Evolutionary conservation across 2,329 filamentous ascomycete genomes (phyloP), one percentile per base, ranked within the genome.

Genomic region (Hyphodiscus sp.): DNA sequence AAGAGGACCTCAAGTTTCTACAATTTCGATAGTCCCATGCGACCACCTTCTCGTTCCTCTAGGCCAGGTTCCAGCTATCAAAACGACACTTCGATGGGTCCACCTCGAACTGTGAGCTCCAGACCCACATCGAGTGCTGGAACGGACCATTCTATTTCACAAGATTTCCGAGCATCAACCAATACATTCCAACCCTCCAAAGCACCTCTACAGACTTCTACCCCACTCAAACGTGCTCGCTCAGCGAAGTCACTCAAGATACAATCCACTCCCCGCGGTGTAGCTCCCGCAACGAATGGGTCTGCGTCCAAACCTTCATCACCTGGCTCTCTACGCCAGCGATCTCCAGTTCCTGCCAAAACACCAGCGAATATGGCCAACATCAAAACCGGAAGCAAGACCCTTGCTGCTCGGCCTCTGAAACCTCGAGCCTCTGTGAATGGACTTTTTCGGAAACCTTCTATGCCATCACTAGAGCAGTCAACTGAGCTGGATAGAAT

Each of bases 1-100:
- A 81, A 82, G 54, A 81, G 83, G 51, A 74, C 79, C 9, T 89
- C 89, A 0, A 83, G 81, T 52, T 91, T 95, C 68, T 94, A 88
- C 66, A 83, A 82, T 47, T 70, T 75, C 1, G 76, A 83, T n/a
- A 79, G 79, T 54, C 74, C 78, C 7, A 79, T 80, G 70, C 75
- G 77, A 18, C 79, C 86, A 29, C n/a, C 55, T 10, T 65, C 64
- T 16, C 58, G 59, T 18, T 54, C 52, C 11, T 66, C 64, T 6
- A 59, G 63, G 30, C 62, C 64, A n/a, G 60, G 57, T 64, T 89
- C 69, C 59, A 86, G 72, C 74, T 85, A 72, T 75, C 86, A 68
- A 65, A 83, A 68, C 71, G 87, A 73, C 72, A 78, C 65, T 61
- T 86, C 77, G 68, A 79, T 65, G 70, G 73, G 72, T 26, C 72